Percentiles rank a stretch among this genome's conserved stretches.
These are phyloP conservation scores for Pleurostoma richardsiae DNA, from an alignment of 2,329 filamentous ascomycete genomes.

Conservation along the genomic window DNA sequence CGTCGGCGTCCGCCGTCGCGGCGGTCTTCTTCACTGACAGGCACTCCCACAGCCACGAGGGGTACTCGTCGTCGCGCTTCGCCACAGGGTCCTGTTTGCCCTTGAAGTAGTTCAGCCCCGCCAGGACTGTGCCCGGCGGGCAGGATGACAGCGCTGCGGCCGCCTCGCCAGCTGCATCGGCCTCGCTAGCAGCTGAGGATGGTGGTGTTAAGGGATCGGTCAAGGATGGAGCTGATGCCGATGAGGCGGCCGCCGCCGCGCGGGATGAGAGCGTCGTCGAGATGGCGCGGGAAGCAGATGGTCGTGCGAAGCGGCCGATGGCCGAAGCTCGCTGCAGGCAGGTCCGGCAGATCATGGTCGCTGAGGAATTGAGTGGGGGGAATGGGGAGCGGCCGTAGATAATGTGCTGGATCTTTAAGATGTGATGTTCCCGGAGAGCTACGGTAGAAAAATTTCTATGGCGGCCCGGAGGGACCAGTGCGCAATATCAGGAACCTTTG, in stretches of 20 bases:
- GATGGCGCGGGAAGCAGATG: not conserved
- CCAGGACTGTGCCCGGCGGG: slow-evolving; percentile 63
- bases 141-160: slow-evolving; percentile 41
- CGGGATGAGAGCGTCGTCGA: slow-evolving; percentile 9
- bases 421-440: slow-evolving; percentile 4
- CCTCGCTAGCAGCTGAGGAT: slow-evolving; percentile 14
- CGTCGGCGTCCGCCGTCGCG: slow-evolving; percentile 41
- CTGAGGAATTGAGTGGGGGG: slow-evolving; percentile 14
- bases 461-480: slow-evolving; percentile 8
- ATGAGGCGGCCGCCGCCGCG: slow-evolving; percentile 25
- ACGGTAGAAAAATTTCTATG: slow-evolving; percentile 11
- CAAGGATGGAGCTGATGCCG: slow-evolving; percentile 4
- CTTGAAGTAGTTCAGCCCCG: slow-evolving; percentile 75
- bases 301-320: slow-evolving; percentile 18
- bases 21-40: slow-evolving; percentile 57
- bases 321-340: slow-evolving; percentile 45
- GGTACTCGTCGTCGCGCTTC: slow-evolving; percentile 69
- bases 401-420: not conserved
- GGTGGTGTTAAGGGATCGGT: slow-evolving; percentile 3
- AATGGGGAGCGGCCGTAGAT: slow-evolving; percentile 2
- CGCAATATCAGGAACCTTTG: slow-evolving; percentile 1
- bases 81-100: slow-evolving; percentile 69
- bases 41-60: slow-evolving; percentile 73
- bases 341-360: slow-evolving; percentile 35
- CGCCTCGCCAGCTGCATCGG: slow-evolving; percentile 14